Conservation (phyloP, 2,329 filamentous ascomycete species). For the Xylariomycetidae sp. region DNA sequence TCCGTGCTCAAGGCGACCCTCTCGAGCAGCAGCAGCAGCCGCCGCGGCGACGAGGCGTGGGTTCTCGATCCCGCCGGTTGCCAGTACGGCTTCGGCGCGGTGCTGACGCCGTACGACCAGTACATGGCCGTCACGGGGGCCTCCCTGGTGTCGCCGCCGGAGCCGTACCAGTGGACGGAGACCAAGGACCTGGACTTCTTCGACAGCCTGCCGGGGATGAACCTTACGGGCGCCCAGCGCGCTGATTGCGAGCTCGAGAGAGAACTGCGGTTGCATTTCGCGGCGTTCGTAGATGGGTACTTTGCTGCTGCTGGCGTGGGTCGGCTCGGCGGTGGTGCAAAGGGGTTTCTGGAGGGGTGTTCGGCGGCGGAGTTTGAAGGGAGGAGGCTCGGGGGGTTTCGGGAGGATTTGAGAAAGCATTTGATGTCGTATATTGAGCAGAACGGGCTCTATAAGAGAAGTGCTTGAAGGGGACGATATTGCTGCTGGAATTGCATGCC, state of each 20-base stretch:
- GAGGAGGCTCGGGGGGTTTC: background rate
- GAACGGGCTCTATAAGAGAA: background rate
- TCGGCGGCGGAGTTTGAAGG: background rate
- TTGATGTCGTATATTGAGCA: background rate
- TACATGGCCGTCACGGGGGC: conserved; percentile 1
- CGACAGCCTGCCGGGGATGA: background rate
- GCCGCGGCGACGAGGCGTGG: conserved; percentile 4
- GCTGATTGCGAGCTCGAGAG: background rate
- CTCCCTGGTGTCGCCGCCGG: background rate
- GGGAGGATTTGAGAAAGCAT: background rate
- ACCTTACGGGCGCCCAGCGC: background rate
- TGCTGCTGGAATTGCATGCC: too few species aligned
- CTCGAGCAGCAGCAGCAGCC: too few species aligned
- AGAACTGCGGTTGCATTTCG: background rate
- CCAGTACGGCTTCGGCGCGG: conserved; percentile 7
- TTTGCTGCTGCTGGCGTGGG: too few species aligned
- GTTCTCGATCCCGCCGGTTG: conserved; percentile 8
- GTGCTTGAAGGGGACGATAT: background rate
- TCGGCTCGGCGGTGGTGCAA: background rate
- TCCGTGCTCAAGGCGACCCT: background rate
- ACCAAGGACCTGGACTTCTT: background rate
- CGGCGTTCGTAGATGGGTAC: background rate
- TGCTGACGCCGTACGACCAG: conserved; percentile 1
- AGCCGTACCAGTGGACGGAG: background rate
- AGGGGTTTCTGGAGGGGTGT: background rate